phyloP scores from a whole-genome alignment of 225 moss, liverwort and hornwort species.

The Physcomitrellopsis africana region DNA sequence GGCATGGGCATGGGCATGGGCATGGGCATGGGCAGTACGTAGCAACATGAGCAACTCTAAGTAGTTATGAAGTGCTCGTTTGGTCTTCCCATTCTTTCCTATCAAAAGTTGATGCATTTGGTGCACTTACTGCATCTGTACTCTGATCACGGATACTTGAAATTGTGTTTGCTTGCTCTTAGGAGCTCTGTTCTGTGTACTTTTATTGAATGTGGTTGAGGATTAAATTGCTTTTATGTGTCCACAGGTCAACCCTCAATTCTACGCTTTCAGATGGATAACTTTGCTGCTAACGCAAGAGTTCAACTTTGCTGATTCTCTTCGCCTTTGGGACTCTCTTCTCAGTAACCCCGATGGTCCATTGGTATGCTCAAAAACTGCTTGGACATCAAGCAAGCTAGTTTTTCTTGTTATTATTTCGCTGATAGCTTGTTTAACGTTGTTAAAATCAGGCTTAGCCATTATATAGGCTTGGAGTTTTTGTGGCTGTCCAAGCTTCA shows the following conservation, averaged over 20 bases:
- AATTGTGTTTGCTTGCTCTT: slow-evolving; percentile 4
- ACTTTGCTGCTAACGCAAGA: slow-evolving; percentile 91
- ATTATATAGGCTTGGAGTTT: slow-evolving; percentile 12
- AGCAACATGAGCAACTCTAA: neutral
- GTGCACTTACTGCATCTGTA: neutral
- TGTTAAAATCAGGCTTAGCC: neutral
- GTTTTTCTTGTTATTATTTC: slow-evolving; percentile 10
- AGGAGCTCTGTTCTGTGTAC: neutral
- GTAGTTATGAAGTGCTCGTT: neutral
- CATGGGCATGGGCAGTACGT: no score
- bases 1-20: neutral
- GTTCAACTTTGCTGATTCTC: slow-evolving; percentile 78
- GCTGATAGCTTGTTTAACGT: slow-evolving; percentile 2
- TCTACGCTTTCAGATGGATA: slow-evolving; percentile 98
- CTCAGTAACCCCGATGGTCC: slow-evolving; percentile 96
- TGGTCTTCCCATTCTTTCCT: neutral
- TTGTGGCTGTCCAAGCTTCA: slow-evolving; percentile 7
- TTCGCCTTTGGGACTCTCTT: slow-evolving; percentile 93
- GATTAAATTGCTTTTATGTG: slow-evolving; percentile 8
- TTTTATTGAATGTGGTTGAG: neutral
- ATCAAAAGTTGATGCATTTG: neutral
- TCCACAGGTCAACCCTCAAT: slow-evolving; percentile 94
- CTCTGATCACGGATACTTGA: neutral
- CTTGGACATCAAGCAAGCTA: slow-evolving; percentile 1
- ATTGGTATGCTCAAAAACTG: slow-evolving; percentile 56